These are phyloP conservation scores for Rhododendron williamsianum DNA, from an alignment of 148 eudicot species.

Conservation along the genomic window DNA sequence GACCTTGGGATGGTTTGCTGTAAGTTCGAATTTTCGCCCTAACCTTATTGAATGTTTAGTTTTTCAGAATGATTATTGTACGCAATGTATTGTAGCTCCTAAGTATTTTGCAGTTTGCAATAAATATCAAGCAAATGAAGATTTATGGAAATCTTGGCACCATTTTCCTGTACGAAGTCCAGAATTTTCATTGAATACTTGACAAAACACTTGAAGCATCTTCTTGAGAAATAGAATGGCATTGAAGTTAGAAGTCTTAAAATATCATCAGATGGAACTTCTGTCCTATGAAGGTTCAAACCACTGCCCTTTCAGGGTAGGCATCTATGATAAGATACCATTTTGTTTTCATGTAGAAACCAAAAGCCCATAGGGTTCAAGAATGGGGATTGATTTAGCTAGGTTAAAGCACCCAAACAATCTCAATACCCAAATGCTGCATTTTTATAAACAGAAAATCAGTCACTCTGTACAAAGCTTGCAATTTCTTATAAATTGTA, in stretches of 20 bases:
- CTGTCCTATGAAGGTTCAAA: background rate
- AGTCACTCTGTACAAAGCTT: background rate
- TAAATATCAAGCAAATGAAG: background rate
- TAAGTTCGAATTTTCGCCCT: background rate
- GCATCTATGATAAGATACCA: background rate
- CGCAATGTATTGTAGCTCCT: background rate
- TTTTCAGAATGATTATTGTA: background rate
- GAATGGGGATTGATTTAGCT: background rate
- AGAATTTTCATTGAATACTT: background rate
- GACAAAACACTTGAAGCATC: background rate
- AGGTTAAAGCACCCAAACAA: background rate
- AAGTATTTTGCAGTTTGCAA: background rate
- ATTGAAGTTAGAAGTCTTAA: background rate
- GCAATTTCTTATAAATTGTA: background rate
- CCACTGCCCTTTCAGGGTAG: background rate
- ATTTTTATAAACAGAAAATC: background rate
- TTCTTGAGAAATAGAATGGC: background rate
- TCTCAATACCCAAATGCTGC: background rate
- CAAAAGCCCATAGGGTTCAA: background rate
- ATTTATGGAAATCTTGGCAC: background rate
- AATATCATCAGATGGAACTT: background rate
- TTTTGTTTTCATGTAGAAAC: background rate
- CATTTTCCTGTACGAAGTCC: background rate
- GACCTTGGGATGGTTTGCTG: slow-evolving; percentile 5
- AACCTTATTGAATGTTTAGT: background rate